These are phyloP conservation scores for Stachybotrys echinatus DNA, from an alignment of 2,329 filamentous ascomycete species.

Conservation along the genomic window DNA sequence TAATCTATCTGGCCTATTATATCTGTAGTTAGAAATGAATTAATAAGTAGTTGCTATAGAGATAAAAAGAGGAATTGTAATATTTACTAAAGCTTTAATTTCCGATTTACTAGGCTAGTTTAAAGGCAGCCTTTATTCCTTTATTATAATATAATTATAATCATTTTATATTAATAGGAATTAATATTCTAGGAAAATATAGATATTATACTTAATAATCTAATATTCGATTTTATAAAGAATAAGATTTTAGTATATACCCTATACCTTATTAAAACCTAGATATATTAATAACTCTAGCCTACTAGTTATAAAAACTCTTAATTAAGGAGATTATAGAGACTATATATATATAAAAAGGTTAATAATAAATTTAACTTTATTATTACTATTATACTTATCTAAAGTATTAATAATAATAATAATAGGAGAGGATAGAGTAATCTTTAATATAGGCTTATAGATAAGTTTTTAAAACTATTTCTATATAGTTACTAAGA, in stretches of 20 bases:
- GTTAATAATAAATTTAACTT: constrained; percentile 25
- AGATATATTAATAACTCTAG: constrained; percentile 29
- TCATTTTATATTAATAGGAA: constrained; percentile 17
- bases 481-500: constrained; percentile 17
- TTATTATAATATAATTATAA: neutral
- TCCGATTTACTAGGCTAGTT: constrained; percentile 20
- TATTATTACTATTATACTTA: constrained; percentile 12
- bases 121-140: constrained; percentile 1
- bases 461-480: constrained; percentile 31
- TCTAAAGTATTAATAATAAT: neutral
- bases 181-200: constrained; percentile 22
- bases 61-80: constrained; percentile 22
- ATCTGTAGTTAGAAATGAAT: constrained; percentile 14
- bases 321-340: constrained; percentile 15
- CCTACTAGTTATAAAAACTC: constrained; percentile 34
- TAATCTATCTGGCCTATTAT: constrained; percentile 10
- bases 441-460: neutral
- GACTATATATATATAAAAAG: constrained; percentile 8
- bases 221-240: constrained; percentile 26
- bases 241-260: constrained; percentile 15
- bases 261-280: constrained; percentile 22
- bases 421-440: neutral
- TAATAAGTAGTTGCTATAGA: constrained; percentile 24
- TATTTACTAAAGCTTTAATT: constrained; percentile 13
- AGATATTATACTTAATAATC: constrained; percentile 17